A percentile compares a stretch with the other conserved stretches of the same genome.
These are phyloP conservation scores for Penicillium sp. DNA, from an alignment of 2,329 filamentous ascomycete species.

Conservation along the genomic window DNA sequence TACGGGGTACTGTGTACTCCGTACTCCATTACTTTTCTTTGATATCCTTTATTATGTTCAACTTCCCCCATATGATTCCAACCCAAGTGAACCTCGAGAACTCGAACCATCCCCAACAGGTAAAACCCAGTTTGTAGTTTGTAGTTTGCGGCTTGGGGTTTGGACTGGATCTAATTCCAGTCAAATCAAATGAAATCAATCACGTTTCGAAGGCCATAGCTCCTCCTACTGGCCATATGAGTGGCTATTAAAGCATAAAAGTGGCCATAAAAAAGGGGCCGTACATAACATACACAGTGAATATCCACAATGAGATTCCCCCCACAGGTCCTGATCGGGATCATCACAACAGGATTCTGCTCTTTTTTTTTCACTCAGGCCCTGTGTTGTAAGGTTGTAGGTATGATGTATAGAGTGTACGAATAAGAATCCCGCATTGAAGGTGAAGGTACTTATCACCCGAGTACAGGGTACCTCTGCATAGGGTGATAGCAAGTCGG, in stretches of 20 bases:
- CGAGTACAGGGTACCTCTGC: neutral
- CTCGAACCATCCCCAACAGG: neutral
- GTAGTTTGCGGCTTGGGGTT: neutral
- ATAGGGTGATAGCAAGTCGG: constrained; percentile 3
- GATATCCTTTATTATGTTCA: neutral
- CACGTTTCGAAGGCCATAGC: constrained; percentile 13
- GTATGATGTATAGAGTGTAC: neutral
- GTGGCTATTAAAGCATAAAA: neutral
- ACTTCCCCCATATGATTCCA: neutral
- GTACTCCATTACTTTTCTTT: neutral
- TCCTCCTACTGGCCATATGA: constrained; percentile 4
- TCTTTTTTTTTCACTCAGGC: constrained; percentile 2
- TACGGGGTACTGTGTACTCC: neutral
- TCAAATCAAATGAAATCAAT: constrained; percentile 5
- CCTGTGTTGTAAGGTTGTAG: neutral
- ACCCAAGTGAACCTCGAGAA: neutral
- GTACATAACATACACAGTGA: neutral
- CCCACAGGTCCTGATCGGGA: constrained; percentile 12
- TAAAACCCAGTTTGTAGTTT: neutral
- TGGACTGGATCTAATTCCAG: neutral
- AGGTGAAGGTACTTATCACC: neutral
- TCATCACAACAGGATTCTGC: neutral
- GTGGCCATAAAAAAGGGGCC: constrained; percentile 9
- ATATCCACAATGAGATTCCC: constrained; percentile 8
- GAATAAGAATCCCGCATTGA: neutral